Evolutionary conservation across 345 rosid species (phyloP), one percentile per base, ranked within the genome.

Genomic region (Gossypium thurberi): DNA sequence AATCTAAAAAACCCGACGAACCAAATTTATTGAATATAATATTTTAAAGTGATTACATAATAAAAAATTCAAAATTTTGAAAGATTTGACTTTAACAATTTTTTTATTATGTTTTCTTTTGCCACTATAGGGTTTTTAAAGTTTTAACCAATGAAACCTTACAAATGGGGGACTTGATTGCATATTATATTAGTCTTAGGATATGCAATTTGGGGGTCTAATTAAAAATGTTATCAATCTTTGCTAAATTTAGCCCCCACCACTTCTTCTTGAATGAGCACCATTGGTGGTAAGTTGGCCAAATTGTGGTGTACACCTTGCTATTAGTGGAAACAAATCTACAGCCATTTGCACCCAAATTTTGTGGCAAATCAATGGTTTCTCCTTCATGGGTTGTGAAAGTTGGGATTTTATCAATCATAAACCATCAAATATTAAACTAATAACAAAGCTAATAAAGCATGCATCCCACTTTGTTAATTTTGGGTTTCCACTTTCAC

Each of bases 251-350:
- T 12, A 58, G 51, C 25, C 47, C 62, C 73, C 73, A 18, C 73
- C 73, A 70, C 73, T 52, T 52, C 33, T 26, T 17, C 43, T 52
- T 52, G 61, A 25, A 48, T 23, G 40, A 6, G 26, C 15, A 18
- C 13, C 28, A 42, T n/a, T 69, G 60, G 61, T 69, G 50, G 61
- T 52, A 51, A 18, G 61, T 12, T 53, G 73, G 62, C 61, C 59
- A n/a, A 78, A 75, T 75, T 70, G 40, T 47, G 64, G 0, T 50
- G 71, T 76, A 50, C 71, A 42, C 76, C 72, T 76, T 74, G 76
- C 84, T 18, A 77, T 74, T 76, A 81, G 84, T 75, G 82, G 87
- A 77, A 84, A 81, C 55, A 80, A 65, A 43, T 52, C 56, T 8
- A 6, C 2, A n/a, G 20, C 56, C 17, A 33, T 48, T 12, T 14